phyloP scores from a whole-genome alignment of 1,284 basidiomycete genomes.

The Ustilago esculenta region DNA sequence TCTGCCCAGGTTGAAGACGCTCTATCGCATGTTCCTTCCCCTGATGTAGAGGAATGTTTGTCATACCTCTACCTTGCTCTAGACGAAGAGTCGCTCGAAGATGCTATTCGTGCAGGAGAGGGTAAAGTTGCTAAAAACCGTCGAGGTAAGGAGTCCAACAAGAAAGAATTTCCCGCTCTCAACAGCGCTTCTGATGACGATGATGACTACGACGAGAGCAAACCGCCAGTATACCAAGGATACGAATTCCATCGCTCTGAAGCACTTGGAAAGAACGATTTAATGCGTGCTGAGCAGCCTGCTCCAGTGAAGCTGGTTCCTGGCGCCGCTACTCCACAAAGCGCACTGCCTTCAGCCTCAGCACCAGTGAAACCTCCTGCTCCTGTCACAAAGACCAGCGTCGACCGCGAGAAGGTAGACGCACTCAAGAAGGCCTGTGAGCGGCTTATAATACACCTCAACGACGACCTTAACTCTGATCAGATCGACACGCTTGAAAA shows the following conservation, averaged over 20 bases:
- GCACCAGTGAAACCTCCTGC: neutral
- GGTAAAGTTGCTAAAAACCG: constrained; percentile 60
- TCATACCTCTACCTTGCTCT: constrained; percentile 66
- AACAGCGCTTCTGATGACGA: constrained; percentile 26
- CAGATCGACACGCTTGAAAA: constrained; percentile 57
- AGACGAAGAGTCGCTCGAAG: constrained; percentile 73
- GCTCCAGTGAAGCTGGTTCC: constrained; percentile 9
- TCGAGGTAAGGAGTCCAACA: constrained; percentile 27
- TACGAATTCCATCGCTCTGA: constrained; percentile 50
- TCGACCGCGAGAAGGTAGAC: constrained; percentile 26
- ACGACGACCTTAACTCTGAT: constrained; percentile 37
- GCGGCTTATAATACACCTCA: constrained; percentile 20
- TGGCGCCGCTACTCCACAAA: constrained; percentile 16
- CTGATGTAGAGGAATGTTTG: constrained; percentile 88
- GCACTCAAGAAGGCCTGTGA: constrained; percentile 23
- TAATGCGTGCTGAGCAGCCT: constrained; percentile 17
- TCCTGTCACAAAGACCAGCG: neutral
- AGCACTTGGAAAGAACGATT: constrained; percentile 34
- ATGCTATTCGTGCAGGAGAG: constrained; percentile 70
- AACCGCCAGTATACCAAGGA: constrained; percentile 46
- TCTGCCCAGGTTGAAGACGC: constrained; percentile 78
- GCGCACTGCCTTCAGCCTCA: constrained; percentile 1
- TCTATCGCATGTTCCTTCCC: constrained; percentile 72
- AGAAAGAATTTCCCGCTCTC: constrained; percentile 16
- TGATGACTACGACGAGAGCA: constrained; percentile 52